Conservation (phyloP, 768 basidiomycete species). For the Hemileccinum rubropunctum region DNA sequence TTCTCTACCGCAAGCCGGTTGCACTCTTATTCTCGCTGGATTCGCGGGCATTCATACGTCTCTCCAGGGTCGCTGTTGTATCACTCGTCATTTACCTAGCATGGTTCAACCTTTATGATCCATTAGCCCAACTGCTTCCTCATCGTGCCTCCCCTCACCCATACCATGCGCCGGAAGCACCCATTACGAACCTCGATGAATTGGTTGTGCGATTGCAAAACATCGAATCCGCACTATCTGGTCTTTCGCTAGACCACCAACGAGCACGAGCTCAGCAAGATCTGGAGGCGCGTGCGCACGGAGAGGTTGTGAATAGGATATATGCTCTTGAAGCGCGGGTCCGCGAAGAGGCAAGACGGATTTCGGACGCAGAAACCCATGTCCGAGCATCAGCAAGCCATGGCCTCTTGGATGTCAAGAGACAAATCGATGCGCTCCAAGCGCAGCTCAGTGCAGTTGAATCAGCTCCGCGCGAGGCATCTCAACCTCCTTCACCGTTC, state of each 20-base stretch:
- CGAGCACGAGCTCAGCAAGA: slow-evolving; percentile 50
- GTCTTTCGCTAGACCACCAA: slow-evolving; percentile 55
- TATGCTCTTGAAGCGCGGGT: slow-evolving; percentile 56
- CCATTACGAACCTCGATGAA: slow-evolving; percentile 65
- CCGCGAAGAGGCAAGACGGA: slow-evolving; percentile 41
- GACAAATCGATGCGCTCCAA: slow-evolving; percentile 55
- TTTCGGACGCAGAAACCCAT: slow-evolving; percentile 53
- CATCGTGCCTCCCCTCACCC: slow-evolving; percentile 29
- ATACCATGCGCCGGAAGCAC: slow-evolving; percentile 55
- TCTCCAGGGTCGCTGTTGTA: slow-evolving; percentile 43
- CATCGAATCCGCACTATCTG: slow-evolving; percentile 62
- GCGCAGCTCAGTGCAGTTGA: slow-evolving; percentile 37
- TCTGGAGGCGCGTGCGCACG: slow-evolving; percentile 46
- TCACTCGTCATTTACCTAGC: slow-evolving; percentile 43
- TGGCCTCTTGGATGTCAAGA: slow-evolving; percentile 47
- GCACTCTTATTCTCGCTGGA: slow-evolving; percentile 36
- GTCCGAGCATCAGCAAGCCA: slow-evolving; percentile 43
- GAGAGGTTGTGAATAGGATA: slow-evolving; percentile 54
- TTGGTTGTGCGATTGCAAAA: slow-evolving; percentile 58
- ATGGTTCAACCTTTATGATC: slow-evolving; percentile 44
- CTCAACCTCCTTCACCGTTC: slow-evolving; percentile 12
- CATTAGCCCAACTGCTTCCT: slow-evolving; percentile 33
- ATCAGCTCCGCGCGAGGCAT: slow-evolving; percentile 19
- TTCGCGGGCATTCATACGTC: slow-evolving; percentile 29
- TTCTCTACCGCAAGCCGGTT: slow-evolving; percentile 48